Percentiles rank a stretch among this genome's conserved stretches.
phyloP scores from a whole-genome alignment of 176 grass and related monocot species.

The Zoysia pacifica region DNA sequence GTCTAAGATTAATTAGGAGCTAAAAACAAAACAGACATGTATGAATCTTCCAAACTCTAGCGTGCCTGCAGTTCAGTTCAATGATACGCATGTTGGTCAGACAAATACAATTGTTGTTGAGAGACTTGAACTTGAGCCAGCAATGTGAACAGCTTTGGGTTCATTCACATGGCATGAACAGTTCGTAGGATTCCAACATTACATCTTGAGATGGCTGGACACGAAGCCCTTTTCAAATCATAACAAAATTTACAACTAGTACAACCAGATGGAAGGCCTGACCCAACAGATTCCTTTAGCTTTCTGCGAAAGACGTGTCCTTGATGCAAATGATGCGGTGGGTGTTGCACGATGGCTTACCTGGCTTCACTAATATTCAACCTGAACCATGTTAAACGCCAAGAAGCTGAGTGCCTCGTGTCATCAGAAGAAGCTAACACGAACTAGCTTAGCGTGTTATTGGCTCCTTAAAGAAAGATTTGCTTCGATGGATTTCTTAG shows the following conservation, averaged over 20 bases:
- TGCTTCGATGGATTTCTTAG: background rate
- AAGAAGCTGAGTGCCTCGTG: background rate
- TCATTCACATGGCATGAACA: constrained; percentile 29
- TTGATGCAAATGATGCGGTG: background rate
- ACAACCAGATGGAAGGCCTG: constrained; percentile 28
- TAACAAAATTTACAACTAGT: background rate
- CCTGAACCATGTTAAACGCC: background rate
- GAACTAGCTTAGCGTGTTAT: background rate
- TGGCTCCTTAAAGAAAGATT: background rate
- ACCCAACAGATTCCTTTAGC: constrained; percentile 47
- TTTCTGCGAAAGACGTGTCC: constrained; percentile 48
- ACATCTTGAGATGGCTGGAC: constrained; percentile 21
- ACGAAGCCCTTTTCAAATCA: constrained; percentile 6
- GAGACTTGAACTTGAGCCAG: background rate
- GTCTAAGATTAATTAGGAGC: background rate
- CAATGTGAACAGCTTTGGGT: constrained; percentile 19
- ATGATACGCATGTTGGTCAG: background rate
- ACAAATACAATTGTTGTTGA: background rate
- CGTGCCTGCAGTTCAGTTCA: background rate
- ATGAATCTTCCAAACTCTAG: background rate
- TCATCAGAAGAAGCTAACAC: constrained; percentile 1
- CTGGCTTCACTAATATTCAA: constrained; percentile 30
- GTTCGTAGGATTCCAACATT: constrained; percentile 12
- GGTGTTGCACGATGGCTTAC: background rate
- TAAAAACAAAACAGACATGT: background rate